These are phyloP conservation scores for Circinella umbellata DNA, from an alignment of 371 early-diverging fungal genomes.

Conservation along the genomic window DNA sequence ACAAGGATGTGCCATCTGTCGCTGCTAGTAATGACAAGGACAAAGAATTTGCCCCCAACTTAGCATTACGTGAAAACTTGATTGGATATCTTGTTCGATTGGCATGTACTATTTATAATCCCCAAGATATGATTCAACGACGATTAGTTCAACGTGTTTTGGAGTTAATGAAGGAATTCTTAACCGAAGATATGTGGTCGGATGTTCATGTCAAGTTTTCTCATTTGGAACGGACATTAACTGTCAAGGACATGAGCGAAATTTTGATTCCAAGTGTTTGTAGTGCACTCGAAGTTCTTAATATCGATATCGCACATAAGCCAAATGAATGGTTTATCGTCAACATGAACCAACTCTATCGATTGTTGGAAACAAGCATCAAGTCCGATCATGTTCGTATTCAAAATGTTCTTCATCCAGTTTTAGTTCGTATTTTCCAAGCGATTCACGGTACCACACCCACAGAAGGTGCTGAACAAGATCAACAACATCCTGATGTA, in stretches of 20 bases:
- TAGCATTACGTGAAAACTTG: conserved; percentile 68
- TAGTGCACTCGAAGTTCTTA: conserved; percentile 74
- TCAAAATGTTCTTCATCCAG: conserved; percentile 67
- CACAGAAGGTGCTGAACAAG: conserved; percentile 36
- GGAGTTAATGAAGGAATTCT: conserved; percentile 64
- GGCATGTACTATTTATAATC: conserved; percentile 67
- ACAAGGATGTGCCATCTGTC: neutral
- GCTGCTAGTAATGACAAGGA: neutral
- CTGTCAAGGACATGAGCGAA: conserved; percentile 48
- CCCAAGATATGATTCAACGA: conserved; percentile 49
- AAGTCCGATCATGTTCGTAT: conserved; percentile 68
- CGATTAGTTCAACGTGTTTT: conserved; percentile 65
- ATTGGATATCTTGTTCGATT: conserved; percentile 77
- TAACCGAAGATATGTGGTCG: conserved; percentile 63
- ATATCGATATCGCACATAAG: conserved; percentile 64
- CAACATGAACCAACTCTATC: conserved; percentile 69
- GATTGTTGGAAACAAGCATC: conserved; percentile 72
- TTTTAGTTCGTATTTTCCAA: conserved; percentile 66
- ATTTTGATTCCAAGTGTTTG: conserved; percentile 52
- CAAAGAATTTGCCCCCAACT: conserved; percentile 57
- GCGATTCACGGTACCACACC: conserved; percentile 49
- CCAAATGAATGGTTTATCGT: conserved; percentile 68
- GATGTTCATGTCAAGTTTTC: conserved; percentile 63
- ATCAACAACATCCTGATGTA: conserved; percentile 55
- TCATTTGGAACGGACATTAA: conserved; percentile 51